Base-by-base conservation (phyloP, 1,284 basidiomycete species). In the Wolfiporia cocos region DNA sequence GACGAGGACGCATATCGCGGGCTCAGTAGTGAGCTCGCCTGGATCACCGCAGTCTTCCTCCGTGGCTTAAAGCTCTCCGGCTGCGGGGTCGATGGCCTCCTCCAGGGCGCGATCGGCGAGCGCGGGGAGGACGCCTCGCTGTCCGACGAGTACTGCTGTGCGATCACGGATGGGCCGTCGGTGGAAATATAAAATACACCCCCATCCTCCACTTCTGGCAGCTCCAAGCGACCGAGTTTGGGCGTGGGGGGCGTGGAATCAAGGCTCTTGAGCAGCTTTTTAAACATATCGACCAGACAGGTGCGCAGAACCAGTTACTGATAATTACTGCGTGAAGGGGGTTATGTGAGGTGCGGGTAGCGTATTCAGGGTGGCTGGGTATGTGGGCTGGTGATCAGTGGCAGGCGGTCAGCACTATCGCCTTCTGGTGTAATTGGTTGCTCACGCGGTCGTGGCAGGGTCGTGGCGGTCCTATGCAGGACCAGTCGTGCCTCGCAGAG, bases 181-280 rank as follows among this genome's bases (percentile, higher is more conserved):
- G 36, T 37, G 24, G 38, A 44, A 20, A 40, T 34, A 33, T 44
- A 39, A 19, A 32, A 46, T 46, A 46, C 39, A 44, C 43, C 46
- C 14, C 32, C 23, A 42, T 42, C 49, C 34, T 43, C 52, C 35
- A 61, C 50, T 34, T 62, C 60, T 15, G 63, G 53, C 18, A 62
- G 53, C 30, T 58, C 52, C 17, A 58, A 49, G 29, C 50, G 53
- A 37, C 50, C 47, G 20, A 58, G 51, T 53, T 56, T 61, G 39
- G 56, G 59, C 21, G 51, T 62, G 9, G 47, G 49, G 44, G 59
- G 68, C 37, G 56, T 65, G 37, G 54, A 51, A 47, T 51, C 49
- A 47, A 49, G 47, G 38, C 53, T 53, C 15, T 47, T 36, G 19
- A 53, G 45, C 5, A 58, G 41, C 42, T 54, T 61, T 37, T 54